These are phyloP conservation scores for Meyerozyma carpophila DNA, from an alignment of 1,139 yeast genomes.

Conservation along the genomic window DNA sequence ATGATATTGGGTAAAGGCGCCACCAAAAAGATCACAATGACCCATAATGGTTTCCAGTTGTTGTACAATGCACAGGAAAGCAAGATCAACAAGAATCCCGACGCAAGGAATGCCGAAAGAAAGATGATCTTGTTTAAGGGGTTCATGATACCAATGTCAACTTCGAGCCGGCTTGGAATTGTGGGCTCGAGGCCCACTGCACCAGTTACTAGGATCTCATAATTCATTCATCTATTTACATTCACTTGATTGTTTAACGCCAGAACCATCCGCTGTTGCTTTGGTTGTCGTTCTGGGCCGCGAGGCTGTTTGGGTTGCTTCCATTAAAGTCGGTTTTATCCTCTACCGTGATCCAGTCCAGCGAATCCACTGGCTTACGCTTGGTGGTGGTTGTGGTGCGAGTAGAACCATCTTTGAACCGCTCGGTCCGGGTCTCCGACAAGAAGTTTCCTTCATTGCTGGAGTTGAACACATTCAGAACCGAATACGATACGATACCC, in stretches of 20 bases:
- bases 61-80: slow-evolving; percentile 69
- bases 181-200: not conserved
- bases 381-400: slow-evolving; percentile 32
- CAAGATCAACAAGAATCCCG: slow-evolving; percentile 68
- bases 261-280: not conserved
- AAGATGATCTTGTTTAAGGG: slow-evolving; percentile 70
- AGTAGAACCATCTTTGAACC: slow-evolving; percentile 64
- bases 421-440: slow-evolving; percentile 46
- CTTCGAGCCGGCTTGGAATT: not conserved
- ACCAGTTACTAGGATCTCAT: not conserved
- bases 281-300: not conserved
- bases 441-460: slow-evolving; percentile 11
- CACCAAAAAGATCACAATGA: slow-evolving; percentile 54
- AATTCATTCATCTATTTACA: not conserved
- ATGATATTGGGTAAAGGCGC: slow-evolving; percentile 68
- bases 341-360: slow-evolving; percentile 25
- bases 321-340: slow-evolving; percentile 12
- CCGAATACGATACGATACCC: not conserved
- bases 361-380: slow-evolving; percentile 30
- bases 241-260: not conserved
- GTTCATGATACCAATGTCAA: slow-evolving; percentile 15
- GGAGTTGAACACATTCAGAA: not conserved
- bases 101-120: slow-evolving; percentile 63
- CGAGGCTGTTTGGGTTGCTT: not conserved
- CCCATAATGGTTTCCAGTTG: slow-evolving; percentile 69